These are phyloP conservation scores for Fusarium miscanthi DNA, from an alignment of 2,329 filamentous ascomycete genomes.

Conservation along the genomic window DNA sequence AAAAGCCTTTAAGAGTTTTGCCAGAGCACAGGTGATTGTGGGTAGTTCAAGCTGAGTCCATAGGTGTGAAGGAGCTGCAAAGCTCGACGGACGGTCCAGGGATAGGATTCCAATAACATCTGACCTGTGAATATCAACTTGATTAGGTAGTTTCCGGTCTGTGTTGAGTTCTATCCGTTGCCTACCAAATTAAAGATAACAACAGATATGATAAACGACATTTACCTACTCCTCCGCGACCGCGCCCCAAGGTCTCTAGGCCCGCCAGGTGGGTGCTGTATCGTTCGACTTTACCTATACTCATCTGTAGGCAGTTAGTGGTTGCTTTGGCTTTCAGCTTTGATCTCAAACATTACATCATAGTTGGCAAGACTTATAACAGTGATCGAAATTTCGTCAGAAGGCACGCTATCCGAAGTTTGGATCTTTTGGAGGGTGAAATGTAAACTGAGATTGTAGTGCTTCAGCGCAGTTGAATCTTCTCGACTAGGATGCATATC, in stretches of 20 bases:
- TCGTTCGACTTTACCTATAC: slow-evolving; percentile 1
- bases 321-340: too few species aligned
- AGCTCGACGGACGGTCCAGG: not conserved
- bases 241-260: not conserved
- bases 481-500: slow-evolving; percentile 1
- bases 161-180: fast-evolving
- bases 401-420: not conserved
- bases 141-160: not conserved
- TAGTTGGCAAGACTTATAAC: slow-evolving; percentile 6
- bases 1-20: not conserved
- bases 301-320: not conserved
- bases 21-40: not conserved
- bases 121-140: not conserved
- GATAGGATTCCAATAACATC: slow-evolving; percentile 6
- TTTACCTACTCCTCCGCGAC: not conserved
- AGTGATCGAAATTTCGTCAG: not conserved
- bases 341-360: not conserved
- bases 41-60: not conserved
- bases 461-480: not conserved
- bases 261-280: not conserved
- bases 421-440: slow-evolving; percentile 1
- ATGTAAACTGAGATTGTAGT: not conserved
- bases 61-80: not conserved
- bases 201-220: not conserved
- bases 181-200: not conserved